Base-by-base conservation (phyloP, 768 basidiomycete species). In the Lyophyllum shimeji region DNA sequence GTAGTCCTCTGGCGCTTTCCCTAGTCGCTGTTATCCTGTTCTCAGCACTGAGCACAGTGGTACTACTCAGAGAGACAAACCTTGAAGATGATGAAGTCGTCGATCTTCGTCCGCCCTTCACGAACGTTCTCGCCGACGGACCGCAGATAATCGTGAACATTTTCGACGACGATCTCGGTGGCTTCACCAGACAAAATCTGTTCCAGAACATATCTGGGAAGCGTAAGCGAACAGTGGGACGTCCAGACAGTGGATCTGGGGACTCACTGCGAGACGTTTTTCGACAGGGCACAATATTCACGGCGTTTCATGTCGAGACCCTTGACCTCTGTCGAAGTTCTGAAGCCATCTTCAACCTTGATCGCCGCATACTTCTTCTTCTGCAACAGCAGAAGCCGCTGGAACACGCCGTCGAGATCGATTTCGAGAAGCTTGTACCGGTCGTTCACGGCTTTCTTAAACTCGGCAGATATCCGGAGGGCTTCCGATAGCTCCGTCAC, bases 281-380 rank as follows among this genome's bases (percentile, higher is more conserved):
- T 99, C 1, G 95, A 98, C 51, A 99, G 71, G 0, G 82, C 81
- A 59, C 90, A 95, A 70, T 93, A 99, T 69, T 99, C 97, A 78
- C 97, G 79, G 44, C 97, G 86, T 71, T 98, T 98, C 97, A 99
- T 98, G 73, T 99, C 97, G 21, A 99, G 76, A 71, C 97, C 97
- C 66, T 99, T 99, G 70, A 99, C 78, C 66, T 99, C 97, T 1
- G 84, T 90, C 13, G 83, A 84, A 0, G 90, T 89, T 54, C 82
- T 80, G 0, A 82, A 80, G 24, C 86, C 86, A 60, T 94, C 92
- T 63, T 95, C 93, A 40, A 98, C 85, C 74, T 97, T 98, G 69
- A 98, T 78, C 0, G 97, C 97, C 0, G 97, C 97, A 62, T 99
- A 99, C 73, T 99, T 98, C 79, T 99, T 99, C 82, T 99, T 99